Base-by-base conservation (phyloP, 495 filamentous ascomycete species). In the Hypoxylon cercidicola region DNA sequence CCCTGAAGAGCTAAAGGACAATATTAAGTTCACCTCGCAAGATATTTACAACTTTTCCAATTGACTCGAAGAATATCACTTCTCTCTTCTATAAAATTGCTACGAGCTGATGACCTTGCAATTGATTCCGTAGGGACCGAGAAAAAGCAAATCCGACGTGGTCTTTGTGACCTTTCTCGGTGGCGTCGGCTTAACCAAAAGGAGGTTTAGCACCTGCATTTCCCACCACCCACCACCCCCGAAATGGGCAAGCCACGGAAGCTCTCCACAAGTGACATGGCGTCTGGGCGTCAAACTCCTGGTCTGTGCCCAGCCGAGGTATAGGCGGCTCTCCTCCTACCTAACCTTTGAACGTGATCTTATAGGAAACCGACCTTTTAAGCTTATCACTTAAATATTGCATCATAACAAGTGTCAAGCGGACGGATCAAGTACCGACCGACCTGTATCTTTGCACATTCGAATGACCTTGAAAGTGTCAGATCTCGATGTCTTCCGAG, bases 1-100 rank as follows among this genome's bases (percentile, higher is more conserved):
- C 60, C 60, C 60, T 68, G 65, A 15, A n/a, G 37, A 60, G 25
- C 46, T 59, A 32, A 52, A 15, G 43, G 48, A 30, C 43, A 48
- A 43, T 52, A 61, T 39, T 60, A 60, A 59, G 46, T 63, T 51
- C 55, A 30, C 44, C 46, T 64, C 65, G 65, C 65, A 64, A 51
- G 47, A 37, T 63, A 23, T 39, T 64, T 54, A 68, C 60, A 53
- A 32, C 39, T 61, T 53, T 57, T 43, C 16, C 62, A 55, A 61
- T 60, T 66, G 56, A 60, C 19, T 43, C 32, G 0, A 6, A 41
- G 9, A 7, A 23, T 54, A 25, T 1, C 18, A n/a, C 30, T 48
- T 50, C 37, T 56, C 45, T 35, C 20, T 60, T 55, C 30, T 41
- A 1, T 34, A 40, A 55, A 15, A 21, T 15, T 50, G 55, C 18